Evolutionary conservation across 208 protist species (phyloP), one percentile per base, ranked within the genome.

Genomic region (Trypanosoma congolense): DNA sequence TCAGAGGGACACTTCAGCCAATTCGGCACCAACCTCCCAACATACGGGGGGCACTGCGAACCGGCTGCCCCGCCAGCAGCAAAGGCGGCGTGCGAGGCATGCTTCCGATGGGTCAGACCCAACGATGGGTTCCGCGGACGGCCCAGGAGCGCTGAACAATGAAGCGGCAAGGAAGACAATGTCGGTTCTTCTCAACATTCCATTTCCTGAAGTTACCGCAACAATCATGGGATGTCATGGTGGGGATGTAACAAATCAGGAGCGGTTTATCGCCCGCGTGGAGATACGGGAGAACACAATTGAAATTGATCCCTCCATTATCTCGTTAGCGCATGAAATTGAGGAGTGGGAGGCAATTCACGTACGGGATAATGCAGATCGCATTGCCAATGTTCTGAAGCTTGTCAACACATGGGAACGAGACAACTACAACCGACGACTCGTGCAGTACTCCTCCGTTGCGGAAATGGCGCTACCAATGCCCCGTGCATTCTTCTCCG

Each of bases 381-480:
- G 47, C 25, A 19, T 26, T 26, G 14, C 31, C 1, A 61, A 51
- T 12, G 40, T 51, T 2, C 29, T 63, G 24, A 28, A 35, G 5
- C 10, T 63, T 30, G 54, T 70, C 1, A 40, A 49, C 14, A 36
- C n/a, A n/a, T 70, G 86, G 53, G 87, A 85, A 49, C 45, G 51
- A n/a, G 45, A 70, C 25, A 54, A 72, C 6, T 21, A 65, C 31
- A 49, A 55, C 38, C 31, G 58, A 16, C 35, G 57, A 4, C 38
- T 80, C 16, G 48, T 49, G 21, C 54, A 87, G 26, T 66, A 83
- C 45, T 73, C 66, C 51, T 45, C 75, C 4, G 22, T 92, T 16
- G 44, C 72, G 5, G 87, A 92, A 35, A 31, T 89, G n/a, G 63
- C 86, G 14, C 48, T 92, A n/a, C 87, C 87, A 0, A 43, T 90